Conservation (phyloP, 345 rosid genomes). For the Acer saccharum region DNA sequence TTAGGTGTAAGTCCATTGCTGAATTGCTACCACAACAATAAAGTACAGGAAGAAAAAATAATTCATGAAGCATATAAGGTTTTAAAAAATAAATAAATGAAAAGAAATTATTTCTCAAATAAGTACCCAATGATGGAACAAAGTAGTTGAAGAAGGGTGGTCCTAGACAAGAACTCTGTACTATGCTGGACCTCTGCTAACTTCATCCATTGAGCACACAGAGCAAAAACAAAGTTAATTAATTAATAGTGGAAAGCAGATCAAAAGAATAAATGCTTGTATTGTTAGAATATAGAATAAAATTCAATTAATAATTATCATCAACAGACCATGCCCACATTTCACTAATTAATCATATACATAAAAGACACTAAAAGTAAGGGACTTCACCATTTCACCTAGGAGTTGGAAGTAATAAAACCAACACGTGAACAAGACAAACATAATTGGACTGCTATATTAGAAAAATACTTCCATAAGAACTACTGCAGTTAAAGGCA, state of each 20-base stretch:
- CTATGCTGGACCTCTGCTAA: slow-evolving; percentile 72
- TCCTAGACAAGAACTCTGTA: slow-evolving; percentile 70
- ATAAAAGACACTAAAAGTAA: background rate
- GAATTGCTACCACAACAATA: slow-evolving; percentile 42
- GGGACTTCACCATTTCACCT: background rate
- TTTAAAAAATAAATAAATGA: background rate
- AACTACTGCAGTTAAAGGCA: background rate
- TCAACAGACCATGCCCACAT: background rate
- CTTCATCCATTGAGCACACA: slow-evolving; percentile 44
- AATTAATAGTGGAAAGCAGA: background rate
- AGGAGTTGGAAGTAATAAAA: background rate
- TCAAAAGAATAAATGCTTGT: background rate
- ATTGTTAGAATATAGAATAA: background rate
- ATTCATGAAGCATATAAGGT: background rate
- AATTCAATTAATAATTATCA: background rate
- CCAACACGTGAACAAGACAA: background rate
- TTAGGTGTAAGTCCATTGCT: slow-evolving; percentile 51
- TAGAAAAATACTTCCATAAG: background rate
- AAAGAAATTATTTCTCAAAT: slow-evolving; percentile 14
- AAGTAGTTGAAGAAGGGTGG: slow-evolving; percentile 65
- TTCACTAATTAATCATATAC: background rate
- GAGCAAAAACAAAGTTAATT: slow-evolving; percentile 3
- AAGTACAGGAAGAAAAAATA: background rate
- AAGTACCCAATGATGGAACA: slow-evolving; percentile 69
- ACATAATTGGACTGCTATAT: background rate